Evolutionary conservation across 257 asterid species (phyloP).

Genomic region (Solanum pennellii): DNA sequence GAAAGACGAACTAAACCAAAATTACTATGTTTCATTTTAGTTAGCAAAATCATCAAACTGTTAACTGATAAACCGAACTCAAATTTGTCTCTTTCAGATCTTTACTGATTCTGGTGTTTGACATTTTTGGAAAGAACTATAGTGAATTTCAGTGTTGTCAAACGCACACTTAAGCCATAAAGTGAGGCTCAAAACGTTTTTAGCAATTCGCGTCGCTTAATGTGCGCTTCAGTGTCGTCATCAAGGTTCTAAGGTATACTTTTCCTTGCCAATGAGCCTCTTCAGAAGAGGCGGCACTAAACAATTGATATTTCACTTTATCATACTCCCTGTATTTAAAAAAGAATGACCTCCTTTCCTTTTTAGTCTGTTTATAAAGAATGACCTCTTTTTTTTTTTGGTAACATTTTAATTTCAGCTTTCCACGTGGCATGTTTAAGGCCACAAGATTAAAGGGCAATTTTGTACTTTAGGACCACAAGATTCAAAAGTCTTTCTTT

Average conservation of each 20-base stretch:
- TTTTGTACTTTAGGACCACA: no score
- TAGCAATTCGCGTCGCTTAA: not conserved
- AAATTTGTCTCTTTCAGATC: not conserved
- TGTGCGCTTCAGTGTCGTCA: not conserved
- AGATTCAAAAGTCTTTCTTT: no score
- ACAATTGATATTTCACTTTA: not conserved
- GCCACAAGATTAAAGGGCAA: no score
- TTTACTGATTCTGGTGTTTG: not conserved
- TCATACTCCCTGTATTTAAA: not conserved
- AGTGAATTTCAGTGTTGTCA: not conserved
- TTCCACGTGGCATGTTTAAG: no score
- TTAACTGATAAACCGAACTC: not conserved
- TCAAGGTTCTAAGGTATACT: not conserved
- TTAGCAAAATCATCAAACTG: not conserved
- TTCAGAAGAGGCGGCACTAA: not conserved
- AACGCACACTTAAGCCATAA: not conserved
- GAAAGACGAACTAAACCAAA: not conserved
- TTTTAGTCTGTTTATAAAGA: no score
- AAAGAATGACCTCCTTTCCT: no score
- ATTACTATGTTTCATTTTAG: not conserved
- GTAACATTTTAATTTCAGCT: no score
- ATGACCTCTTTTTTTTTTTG: no score
- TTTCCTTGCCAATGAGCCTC: not conserved
- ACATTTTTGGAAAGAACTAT: not conserved
- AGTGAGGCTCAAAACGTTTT: not conserved